A percentile compares a stretch with the other conserved stretches of the same genome.
These are phyloP conservation scores for Yarrowia sp. DNA, from an alignment of 805 yeast genomes.

Conservation along the genomic window DNA sequence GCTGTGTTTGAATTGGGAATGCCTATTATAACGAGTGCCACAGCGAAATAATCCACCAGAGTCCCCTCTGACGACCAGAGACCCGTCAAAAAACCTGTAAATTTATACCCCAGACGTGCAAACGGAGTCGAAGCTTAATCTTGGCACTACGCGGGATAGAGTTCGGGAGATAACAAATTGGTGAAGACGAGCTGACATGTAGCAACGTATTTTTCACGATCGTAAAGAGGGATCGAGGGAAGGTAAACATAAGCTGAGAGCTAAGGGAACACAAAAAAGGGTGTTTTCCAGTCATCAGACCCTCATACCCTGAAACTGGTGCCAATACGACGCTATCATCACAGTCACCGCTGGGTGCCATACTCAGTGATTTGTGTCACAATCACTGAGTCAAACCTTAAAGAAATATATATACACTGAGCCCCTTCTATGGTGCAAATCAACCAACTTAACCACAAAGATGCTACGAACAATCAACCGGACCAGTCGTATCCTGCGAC, in stretches of 20 bases:
- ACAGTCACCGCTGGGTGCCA: neutral
- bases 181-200: neutral
- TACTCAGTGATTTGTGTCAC: constrained; percentile 18
- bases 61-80: no score
- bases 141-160: neutral
- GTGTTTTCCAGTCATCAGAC: no score
- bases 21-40: no score
- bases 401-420: constrained; percentile 11
- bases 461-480: constrained; percentile 18
- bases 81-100: no score
- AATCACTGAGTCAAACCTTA: constrained; percentile 26
- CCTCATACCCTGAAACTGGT: no score
- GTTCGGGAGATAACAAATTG: neutral
- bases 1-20: no score
- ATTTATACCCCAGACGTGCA: no score
- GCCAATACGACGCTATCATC: neutral
- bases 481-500: constrained; percentile 14
- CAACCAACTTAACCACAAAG: neutral
- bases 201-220: no score
- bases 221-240: no score
- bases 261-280: no score
- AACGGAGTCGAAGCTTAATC: neutral
- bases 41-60: no score
- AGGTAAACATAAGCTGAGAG: no score
- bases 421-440: neutral